A percentile compares a stretch with the other conserved stretches of the same genome.
These are phyloP conservation scores for Akanthomyces muscarius DNA, from an alignment of 2,329 filamentous ascomycete species.

Conservation along the genomic window DNA sequence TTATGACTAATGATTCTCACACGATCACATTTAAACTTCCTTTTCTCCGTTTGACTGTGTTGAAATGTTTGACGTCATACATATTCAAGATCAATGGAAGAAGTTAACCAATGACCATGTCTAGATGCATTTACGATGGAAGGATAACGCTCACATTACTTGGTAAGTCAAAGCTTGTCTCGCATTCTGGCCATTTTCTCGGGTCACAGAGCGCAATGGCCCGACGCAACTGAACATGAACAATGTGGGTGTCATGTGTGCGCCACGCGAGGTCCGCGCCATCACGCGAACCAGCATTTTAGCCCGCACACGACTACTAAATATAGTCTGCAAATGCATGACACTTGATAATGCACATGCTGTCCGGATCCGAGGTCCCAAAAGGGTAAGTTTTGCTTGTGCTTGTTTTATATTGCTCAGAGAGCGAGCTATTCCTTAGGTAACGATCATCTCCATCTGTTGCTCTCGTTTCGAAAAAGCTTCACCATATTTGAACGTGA, in stretches of 20 bases:
- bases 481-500: too few relatives aligned
- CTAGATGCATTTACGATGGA: neutral
- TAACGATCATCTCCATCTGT: neutral
- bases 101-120: neutral
- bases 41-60: neutral
- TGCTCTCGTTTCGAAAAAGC: neutral
- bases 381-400: neutral
- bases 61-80: neutral
- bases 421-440: neutral
- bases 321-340: neutral
- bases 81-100: neutral
- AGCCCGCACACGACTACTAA: neutral
- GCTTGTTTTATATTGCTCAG: neutral
- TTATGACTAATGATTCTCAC: constrained; percentile 32
- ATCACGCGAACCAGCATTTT: neutral
- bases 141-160: neutral
- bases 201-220: neutral
- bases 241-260: neutral
- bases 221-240: neutral
- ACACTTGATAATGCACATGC: neutral
- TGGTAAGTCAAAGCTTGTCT: neutral
- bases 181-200: neutral
- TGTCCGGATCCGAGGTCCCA: neutral
- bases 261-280: neutral
- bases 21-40: constrained; percentile 7